Percentiles rank a stretch among this genome's conserved stretches.
phyloP scores from a whole-genome alignment of 306 rosid genomes.

The Ormosia emarginata region DNA sequence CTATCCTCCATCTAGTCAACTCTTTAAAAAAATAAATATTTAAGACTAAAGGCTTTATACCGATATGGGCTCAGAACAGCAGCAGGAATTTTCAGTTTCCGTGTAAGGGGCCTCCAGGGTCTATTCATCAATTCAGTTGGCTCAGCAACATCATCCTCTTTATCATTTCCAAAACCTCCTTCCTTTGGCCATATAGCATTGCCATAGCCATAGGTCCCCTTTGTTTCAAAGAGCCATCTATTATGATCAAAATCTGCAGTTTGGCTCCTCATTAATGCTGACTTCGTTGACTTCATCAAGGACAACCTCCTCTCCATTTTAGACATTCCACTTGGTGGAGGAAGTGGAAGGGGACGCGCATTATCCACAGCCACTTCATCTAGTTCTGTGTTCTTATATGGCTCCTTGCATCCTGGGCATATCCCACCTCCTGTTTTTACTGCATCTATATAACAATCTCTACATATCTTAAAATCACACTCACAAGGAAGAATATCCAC shows the following conservation, averaged over 20 bases:
- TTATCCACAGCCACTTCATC: slow-evolving; percentile 68
- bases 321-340: slow-evolving; percentile 66
- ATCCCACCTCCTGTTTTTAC: slow-evolving; percentile 70
- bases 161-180: slow-evolving; percentile 68
- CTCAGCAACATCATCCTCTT: slow-evolving; percentile 50
- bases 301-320: slow-evolving; percentile 89
- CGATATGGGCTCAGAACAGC: slow-evolving; percentile 86
- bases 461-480: slow-evolving; percentile 88
- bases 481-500: slow-evolving; percentile 88
- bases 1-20: too few relatives aligned
- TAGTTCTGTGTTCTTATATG: slow-evolving; percentile 69
- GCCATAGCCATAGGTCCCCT: slow-evolving; percentile 93
- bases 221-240: slow-evolving; percentile 88
- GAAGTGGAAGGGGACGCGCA: slow-evolving; percentile 62
- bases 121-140: slow-evolving; percentile 70
- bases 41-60: slow-evolving; percentile 30
- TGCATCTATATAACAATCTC: slow-evolving; percentile 84
- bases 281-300: slow-evolving; percentile 83
- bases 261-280: slow-evolving; percentile 75
- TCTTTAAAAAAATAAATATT: not conserved
- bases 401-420: slow-evolving; percentile 89
- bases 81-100: slow-evolving; percentile 88
- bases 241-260: slow-evolving; percentile 91
- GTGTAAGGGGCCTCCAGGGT: slow-evolving; percentile 90
- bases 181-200: slow-evolving; percentile 94